These are phyloP conservation scores for Colletotrichum noveboracense DNA, from an alignment of 2,329 filamentous ascomycete genomes.

Conservation along the genomic window DNA sequence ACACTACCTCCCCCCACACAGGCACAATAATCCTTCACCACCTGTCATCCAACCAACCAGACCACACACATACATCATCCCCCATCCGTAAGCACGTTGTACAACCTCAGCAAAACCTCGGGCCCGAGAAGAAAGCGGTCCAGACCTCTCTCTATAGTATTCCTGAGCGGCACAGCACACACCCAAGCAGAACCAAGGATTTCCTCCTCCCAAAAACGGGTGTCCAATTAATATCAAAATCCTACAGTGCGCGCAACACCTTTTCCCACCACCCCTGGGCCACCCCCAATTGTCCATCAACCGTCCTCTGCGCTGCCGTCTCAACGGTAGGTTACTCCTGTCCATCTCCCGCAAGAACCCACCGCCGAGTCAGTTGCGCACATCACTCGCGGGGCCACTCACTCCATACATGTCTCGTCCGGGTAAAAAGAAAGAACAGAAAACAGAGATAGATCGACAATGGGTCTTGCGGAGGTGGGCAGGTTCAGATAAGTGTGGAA, in stretches of 20 bases:
- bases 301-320: background rate
- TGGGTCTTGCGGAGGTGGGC: background rate
- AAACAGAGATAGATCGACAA: background rate
- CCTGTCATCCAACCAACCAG: background rate
- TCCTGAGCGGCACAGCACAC: background rate
- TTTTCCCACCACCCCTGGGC: too few species aligned
- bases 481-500: background rate
- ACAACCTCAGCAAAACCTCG: background rate
- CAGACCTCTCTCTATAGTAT: background rate
- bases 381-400: background rate
- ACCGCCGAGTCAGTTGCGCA: background rate
- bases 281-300: background rate
- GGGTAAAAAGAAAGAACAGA: background rate
- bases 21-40: background rate
- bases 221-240: background rate
- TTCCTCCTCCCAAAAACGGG: background rate
- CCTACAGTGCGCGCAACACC: background rate
- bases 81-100: background rate
- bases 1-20: background rate
- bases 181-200: background rate
- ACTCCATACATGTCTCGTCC: background rate
- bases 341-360: constrained; percentile 10
- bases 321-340: background rate
- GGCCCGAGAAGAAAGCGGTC: background rate
- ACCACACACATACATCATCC: background rate